Evolutionary conservation across 2,329 filamentous ascomycete genomes (phyloP).

Genomic region (Aspergillus fumigatiaffinis): DNA sequence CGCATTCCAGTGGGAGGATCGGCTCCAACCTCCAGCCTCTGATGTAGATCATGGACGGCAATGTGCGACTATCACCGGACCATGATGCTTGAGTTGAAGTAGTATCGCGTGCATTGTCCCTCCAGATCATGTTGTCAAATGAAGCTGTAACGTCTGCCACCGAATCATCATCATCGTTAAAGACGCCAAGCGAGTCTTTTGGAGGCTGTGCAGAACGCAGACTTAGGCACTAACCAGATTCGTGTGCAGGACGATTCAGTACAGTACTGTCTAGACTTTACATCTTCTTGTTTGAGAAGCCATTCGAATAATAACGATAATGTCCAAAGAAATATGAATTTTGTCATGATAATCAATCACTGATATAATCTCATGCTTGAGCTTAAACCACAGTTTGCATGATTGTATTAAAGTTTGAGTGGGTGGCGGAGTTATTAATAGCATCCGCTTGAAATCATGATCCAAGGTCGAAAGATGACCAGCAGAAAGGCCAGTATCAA

Average conservation of each 20-base stretch:
- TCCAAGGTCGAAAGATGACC: not conserved
- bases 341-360: not conserved
- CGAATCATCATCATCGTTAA: not conserved
- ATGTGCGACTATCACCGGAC: not conserved
- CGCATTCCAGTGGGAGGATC: conserved; percentile 5
- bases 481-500: not conserved
- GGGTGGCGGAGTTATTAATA: conserved; percentile 7
- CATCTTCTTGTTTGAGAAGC: not conserved
- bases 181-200: not conserved
- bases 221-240: not conserved
- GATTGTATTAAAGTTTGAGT: conserved; percentile 3
- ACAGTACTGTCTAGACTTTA: too few relatives aligned
- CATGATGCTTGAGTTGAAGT: not conserved
- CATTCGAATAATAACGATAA: not conserved
- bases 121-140: not conserved
- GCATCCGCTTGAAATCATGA: not conserved
- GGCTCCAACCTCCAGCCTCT: not conserved
- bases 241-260: not conserved
- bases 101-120: not conserved
- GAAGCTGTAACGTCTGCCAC: not conserved
- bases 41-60: conserved; percentile 6
- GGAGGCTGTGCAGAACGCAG: not conserved
- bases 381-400: not conserved
- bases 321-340: too few relatives aligned
- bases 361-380: not conserved